Evolutionary conservation across 1,284 basidiomycete species (phyloP).

Genomic region (Peniophora sp.): DNA sequence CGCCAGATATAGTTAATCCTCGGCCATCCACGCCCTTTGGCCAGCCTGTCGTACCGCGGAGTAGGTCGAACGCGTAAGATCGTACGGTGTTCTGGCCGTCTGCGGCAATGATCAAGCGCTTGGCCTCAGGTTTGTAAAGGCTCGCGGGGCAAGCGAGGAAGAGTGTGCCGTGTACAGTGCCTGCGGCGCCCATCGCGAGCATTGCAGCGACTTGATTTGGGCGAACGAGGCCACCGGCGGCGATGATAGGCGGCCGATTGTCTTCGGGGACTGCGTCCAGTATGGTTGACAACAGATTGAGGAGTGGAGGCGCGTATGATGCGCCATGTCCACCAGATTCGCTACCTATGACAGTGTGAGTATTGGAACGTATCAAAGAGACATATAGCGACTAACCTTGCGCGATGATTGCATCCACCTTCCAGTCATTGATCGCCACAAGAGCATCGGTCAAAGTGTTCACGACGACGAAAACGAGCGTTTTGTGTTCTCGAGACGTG

Average conservation of each 20-base stretch:
- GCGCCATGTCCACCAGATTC: slow-evolving; percentile 74
- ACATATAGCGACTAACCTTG: slow-evolving; percentile 45
- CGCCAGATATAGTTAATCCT: slow-evolving; percentile 47
- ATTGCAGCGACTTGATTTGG: slow-evolving; percentile 58
- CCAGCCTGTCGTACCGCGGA: slow-evolving; percentile 55
- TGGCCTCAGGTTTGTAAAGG: slow-evolving; percentile 47
- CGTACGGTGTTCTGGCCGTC: slow-evolving; percentile 42
- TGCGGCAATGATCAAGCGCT: slow-evolving; percentile 47
- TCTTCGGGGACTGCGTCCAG: slow-evolving; percentile 30
- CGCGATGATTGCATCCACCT: slow-evolving; percentile 64
- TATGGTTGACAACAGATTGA: slow-evolving; percentile 52
- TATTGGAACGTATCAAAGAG: slow-evolving; percentile 1
- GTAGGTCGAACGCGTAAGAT: slow-evolving; percentile 60
- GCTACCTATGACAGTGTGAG: slow-evolving; percentile 36
- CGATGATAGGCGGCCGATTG: slow-evolving; percentile 46
- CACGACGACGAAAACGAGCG: slow-evolving; percentile 56
- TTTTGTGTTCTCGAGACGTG: slow-evolving; percentile 28
- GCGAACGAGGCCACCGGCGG: slow-evolving; percentile 45
- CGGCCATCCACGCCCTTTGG: slow-evolving; percentile 62
- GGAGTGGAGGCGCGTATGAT: slow-evolving; percentile 43
- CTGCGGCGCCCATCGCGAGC: slow-evolving; percentile 57
- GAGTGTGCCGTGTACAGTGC: slow-evolving; percentile 63
- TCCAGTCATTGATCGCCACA: slow-evolving; percentile 49
- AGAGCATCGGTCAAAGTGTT: slow-evolving; percentile 50
- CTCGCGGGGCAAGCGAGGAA: slow-evolving; percentile 64